Percentiles rank a stretch among this genome's conserved stretches.
phyloP scores from a whole-genome alignment of 257 asterid species.

The Orobanche coerulescens region DNA sequence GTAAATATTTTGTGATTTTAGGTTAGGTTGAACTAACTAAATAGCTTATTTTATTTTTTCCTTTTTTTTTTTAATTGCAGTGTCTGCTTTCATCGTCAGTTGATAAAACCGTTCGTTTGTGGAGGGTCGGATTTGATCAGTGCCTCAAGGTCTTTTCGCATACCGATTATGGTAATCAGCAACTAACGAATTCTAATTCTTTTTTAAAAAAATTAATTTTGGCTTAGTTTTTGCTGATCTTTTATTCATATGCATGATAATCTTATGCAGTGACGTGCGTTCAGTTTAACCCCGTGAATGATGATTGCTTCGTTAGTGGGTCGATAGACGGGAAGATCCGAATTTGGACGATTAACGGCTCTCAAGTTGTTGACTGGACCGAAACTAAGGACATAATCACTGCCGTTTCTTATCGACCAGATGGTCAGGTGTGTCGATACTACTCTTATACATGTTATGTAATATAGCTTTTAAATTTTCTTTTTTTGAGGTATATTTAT shows the following conservation, averaged over 20 bases:
- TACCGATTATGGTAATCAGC: slow-evolving; percentile 63
- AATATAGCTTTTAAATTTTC: neutral
- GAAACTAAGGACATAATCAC: slow-evolving; percentile 81
- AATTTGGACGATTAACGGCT: slow-evolving; percentile 55
- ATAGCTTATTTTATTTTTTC: neutral
- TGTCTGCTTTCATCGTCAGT: slow-evolving; percentile 73
- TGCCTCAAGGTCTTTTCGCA: slow-evolving; percentile 72
- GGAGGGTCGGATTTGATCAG: slow-evolving; percentile 70
- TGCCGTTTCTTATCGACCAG: slow-evolving; percentile 79
- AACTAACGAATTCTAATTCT: too few relatives aligned
- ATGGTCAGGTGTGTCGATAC: slow-evolving; percentile 58
- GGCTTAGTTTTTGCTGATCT: slow-evolving; percentile 14
- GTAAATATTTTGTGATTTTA: neutral
- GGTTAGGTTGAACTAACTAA: neutral
- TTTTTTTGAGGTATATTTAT: neutral
- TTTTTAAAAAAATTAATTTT: neutral
- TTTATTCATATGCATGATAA: slow-evolving; percentile 17
- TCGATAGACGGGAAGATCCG: slow-evolving; percentile 95
- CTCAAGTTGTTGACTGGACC: slow-evolving; percentile 80
- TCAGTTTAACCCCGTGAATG: slow-evolving; percentile 68
- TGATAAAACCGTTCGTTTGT: slow-evolving; percentile 88
- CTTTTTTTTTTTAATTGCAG: slow-evolving; percentile 34
- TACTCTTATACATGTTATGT: neutral
- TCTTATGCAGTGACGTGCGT: slow-evolving; percentile 70
- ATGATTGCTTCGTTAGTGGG: slow-evolving; percentile 82